Conservation (phyloP, 2,329 filamentous ascomycete species). For the Fusarium multiceps region DNA sequence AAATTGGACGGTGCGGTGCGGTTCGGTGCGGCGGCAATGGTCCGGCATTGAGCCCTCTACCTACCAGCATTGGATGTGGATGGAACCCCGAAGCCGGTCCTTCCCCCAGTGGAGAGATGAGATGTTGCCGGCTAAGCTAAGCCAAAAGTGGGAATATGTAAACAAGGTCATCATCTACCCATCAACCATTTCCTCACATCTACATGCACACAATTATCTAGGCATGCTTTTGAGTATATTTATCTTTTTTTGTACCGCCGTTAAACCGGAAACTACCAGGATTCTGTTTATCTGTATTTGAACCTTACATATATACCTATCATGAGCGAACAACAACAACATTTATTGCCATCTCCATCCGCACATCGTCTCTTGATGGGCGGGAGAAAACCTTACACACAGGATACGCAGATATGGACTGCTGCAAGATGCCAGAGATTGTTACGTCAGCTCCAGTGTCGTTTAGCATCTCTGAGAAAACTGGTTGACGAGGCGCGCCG, state of each 20-base stretch:
- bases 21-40: constrained; percentile 45
- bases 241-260: neutral
- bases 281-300: neutral
- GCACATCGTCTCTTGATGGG: constrained; percentile 27
- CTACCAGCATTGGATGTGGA: neutral
- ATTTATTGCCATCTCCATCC: constrained; percentile 18
- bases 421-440: constrained; percentile 60
- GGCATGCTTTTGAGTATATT: neutral
- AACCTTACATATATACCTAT: neutral
- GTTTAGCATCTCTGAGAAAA: constrained; percentile 55
- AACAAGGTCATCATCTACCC: constrained; percentile 38
- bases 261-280: neutral
- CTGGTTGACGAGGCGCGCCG: constrained; percentile 44
- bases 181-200: neutral
- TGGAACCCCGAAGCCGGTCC: constrained; percentile 27
- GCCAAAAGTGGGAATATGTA: constrained; percentile 48
- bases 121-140: constrained; percentile 35
- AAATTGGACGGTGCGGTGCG: constrained; percentile 45
- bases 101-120: constrained; percentile 12
- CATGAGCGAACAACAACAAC: constrained; percentile 16
- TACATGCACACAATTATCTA: neutral
- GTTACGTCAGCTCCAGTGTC: constrained; percentile 59
- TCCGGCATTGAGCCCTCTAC: constrained; percentile 39
- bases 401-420: constrained; percentile 56
- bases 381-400: constrained; percentile 3